Evolutionary conservation across 2,329 filamentous ascomycete species (phyloP).

Genomic region (Fragosphaeria purpurea): DNA sequence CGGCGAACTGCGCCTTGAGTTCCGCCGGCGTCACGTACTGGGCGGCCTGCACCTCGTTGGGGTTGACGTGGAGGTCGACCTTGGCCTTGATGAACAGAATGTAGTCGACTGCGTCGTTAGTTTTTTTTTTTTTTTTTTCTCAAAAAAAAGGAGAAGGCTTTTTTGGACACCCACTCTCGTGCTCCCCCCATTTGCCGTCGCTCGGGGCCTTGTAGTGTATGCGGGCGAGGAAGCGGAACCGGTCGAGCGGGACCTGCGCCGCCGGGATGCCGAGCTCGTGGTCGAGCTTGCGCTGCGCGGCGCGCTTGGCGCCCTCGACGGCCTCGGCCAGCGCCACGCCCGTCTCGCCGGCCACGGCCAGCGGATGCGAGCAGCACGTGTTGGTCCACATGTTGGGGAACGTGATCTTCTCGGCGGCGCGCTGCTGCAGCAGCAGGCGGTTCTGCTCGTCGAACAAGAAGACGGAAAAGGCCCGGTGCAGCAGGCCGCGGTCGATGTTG

Average conservation of each 20-base stretch:
- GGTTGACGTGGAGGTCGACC: constrained; percentile 71
- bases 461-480: constrained; percentile 95
- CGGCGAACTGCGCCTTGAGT: constrained; percentile 75
- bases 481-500: constrained; percentile 91
- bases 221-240: constrained; percentile 88
- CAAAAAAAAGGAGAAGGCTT: too few relatives aligned
- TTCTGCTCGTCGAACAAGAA: constrained; percentile 96
- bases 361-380: constrained; percentile 96
- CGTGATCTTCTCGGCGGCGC: constrained; percentile 93
- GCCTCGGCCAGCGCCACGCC: constrained; percentile 72
- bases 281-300: constrained; percentile 84
- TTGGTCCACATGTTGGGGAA: constrained; percentile 99
- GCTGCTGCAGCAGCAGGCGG: constrained; percentile 87
- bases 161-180: constrained; percentile 64
- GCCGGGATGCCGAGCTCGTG: constrained; percentile 90
- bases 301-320: constrained; percentile 77
- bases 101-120: constrained; percentile 64
- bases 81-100: constrained; percentile 96
- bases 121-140: too few relatives aligned
- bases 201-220: constrained; percentile 98
- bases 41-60: constrained; percentile 80
- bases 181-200: constrained; percentile 97
- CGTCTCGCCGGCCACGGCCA: constrained; percentile 85
- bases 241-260: constrained; percentile 78
- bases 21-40: constrained; percentile 75